A percentile compares a stretch with the other conserved stretches of the same genome.
phyloP scores from a whole-genome alignment of 768 basidiomycete species.

The Hypsizygus marmoreus region DNA sequence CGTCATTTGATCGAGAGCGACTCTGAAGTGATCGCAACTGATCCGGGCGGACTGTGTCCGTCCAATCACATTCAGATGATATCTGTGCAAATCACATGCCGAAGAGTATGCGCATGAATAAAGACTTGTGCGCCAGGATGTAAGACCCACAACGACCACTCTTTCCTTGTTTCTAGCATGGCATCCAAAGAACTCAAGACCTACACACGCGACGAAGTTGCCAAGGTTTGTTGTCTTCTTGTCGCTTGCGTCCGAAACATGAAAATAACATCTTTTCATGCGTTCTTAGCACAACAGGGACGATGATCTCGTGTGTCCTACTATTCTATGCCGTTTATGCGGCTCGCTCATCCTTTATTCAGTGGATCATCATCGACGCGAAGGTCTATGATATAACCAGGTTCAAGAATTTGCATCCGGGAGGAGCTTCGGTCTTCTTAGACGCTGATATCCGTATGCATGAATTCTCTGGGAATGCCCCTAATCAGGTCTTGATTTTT shows the following conservation, averaged over 20 bases:
- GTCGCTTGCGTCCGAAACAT: no score
- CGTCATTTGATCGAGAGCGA: no score
- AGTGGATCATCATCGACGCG: conserved; percentile 85
- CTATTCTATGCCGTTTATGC: no score
- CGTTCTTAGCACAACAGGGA: conserved; percentile 18
- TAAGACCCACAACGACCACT: not conserved
- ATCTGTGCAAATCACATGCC: conserved; percentile 13
- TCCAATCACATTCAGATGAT: not conserved
- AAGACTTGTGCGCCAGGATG: not conserved
- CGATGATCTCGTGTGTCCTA: no score
- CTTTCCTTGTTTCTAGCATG: conserved; percentile 20
- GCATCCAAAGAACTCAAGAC: conserved; percentile 36
- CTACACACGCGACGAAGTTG: conserved; percentile 44
- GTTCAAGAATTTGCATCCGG: conserved; percentile 86
- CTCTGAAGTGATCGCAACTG: not conserved
- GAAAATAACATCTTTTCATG: no score
- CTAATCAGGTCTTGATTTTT: conserved; percentile 22
- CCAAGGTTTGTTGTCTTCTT: conserved; percentile 40
- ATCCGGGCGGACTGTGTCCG: not conserved
- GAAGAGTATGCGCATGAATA: not conserved
- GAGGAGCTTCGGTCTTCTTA: conserved; percentile 75
- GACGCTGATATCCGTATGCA: conserved; percentile 74
- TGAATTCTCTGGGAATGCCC: not conserved
- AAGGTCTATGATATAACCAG: conserved; percentile 84
- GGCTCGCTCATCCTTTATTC: not conserved